Evolutionary conservation across 176 grass and related monocot species (phyloP), one percentile per base, ranked within the genome.

Genomic region (Eleusine indica): DNA sequence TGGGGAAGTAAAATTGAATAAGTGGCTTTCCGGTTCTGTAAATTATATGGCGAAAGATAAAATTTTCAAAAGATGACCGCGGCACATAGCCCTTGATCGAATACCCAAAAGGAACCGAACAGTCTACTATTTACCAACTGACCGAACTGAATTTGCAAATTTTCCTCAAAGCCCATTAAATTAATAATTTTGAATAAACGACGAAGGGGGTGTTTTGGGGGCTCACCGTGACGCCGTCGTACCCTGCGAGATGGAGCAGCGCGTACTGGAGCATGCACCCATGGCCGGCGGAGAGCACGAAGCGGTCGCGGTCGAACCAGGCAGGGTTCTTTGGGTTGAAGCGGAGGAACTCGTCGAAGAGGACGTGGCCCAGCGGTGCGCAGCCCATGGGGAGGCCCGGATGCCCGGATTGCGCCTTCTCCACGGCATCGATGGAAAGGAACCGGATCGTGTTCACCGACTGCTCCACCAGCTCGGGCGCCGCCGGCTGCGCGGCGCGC

Each of bases 261-360:
- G 92, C 92, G 75, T 94, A 94, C 32, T 98, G 90, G 60, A 98
- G 81, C 92, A 98, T 94, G 86, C 95, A 98, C 0, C 95, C 95
- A 7, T 98, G 95, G 63, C 95, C 90, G 18, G 92, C 92, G 25
- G 95, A 97, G 81, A 97, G 92, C 12, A 97, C 82, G 82, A 97
- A 97, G 64, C 92, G 95, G 79, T 97, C 92, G 15, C 90, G 92
- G 88, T 97, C 83, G 82, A 97, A 97, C 82, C 86, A 97, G 76
- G 68, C 92, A 1, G 92, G 95, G 75, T 97, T 97, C 87, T 73
- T 84, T 3, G 95, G 95, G 75, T 94, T 97, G 82, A 91, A 97
- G 19, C 88, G 81, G 86, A 97, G 90, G 62, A 88, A 80, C 92
- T 97, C 92, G 53, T 94, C 95, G 71, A 88, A 97, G n/a, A 97